Evolutionary conservation across 2,329 filamentous ascomycete genomes (phyloP), one percentile per base, ranked within the genome.

Genomic region (Penicillium sp.): DNA sequence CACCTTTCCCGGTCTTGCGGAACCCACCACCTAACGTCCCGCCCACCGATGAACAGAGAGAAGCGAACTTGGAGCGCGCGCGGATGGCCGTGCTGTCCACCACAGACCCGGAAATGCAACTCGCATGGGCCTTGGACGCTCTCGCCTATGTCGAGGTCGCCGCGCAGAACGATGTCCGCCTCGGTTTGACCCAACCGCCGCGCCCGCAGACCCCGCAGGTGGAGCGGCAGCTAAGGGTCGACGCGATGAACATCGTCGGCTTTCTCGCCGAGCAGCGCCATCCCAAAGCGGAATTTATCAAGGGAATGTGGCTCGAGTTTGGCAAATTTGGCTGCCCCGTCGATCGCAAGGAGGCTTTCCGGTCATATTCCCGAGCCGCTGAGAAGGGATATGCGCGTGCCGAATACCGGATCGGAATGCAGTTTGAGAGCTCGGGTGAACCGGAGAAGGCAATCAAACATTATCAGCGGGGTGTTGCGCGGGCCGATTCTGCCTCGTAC

Each of bases 331-430:
- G 88, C 34, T 83, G 85, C 68, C 82, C 89, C 26, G 77, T 89
- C 53, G 93, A 98, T 74, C 95, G 95, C 73, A 90, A 91, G 63
- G 91, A 96, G 71, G 91, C 93, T 7, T 97, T 94, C 66, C 73
- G 83, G 53, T 87, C 85, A 61, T 98, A 97, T 71, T 82, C 83
- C 54, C 78, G 84, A 61, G 87, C 93, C n/a, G 85, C 88, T 28
- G 85, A 90, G 60, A 83, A 87, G 60, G 88, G 88, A 51, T 95
- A 90, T 71, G 82, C 85, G 21, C 79, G 93, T 60, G 90, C 93
- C 19, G 88, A 97, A 69, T 98, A 98, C 69, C 83, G 93, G 41
- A 95, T 98, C 72, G 93, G 93, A 55, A 98, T 97, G 91, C 85
- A 96, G 50, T 97, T 90, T 66, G 93, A 98, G 71, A 89, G 87